Conservation (phyloP, 345 rosid species). For the Punica granatum region DNA sequence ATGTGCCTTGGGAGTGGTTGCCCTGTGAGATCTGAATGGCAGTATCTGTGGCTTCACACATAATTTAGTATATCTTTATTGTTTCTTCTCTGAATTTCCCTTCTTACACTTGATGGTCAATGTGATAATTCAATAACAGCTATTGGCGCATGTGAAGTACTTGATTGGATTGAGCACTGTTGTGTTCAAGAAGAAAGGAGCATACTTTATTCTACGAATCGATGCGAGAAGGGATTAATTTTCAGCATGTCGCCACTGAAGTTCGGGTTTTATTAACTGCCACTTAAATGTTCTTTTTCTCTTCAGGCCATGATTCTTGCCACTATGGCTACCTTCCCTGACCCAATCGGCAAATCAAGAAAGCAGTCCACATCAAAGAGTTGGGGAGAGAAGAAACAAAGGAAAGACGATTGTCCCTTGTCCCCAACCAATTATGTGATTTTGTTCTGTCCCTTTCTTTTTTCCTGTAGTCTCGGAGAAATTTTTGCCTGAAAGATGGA, state of each 20-base stretch:
- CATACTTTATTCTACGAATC: neutral
- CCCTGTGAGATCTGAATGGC: neutral
- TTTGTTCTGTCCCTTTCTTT: neutral
- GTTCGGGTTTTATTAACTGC: neutral
- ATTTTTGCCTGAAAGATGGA: neutral
- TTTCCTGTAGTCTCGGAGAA: neutral
- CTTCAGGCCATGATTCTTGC: conserved; percentile 19
- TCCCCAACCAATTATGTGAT: neutral
- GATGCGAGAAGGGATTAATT: neutral
- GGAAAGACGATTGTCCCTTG: no score
- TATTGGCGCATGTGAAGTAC: no score
- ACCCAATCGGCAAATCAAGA: conserved; percentile 2
- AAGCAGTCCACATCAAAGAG: neutral
- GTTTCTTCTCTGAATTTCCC: neutral
- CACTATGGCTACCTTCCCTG: conserved; percentile 13
- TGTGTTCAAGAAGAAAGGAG: no score
- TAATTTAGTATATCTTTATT: neutral
- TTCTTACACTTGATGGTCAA: no score
- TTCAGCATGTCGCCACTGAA: neutral
- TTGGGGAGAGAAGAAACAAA: neutral
- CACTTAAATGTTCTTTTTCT: neutral
- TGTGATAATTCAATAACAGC: no score
- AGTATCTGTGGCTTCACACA: neutral
- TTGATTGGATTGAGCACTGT: no score
- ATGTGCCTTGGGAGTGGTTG: conserved; percentile 1